Percentiles rank a stretch among this genome's conserved stretches.
Conservation (phyloP, 1,284 basidiomycete genomes). For the Afroboletus lepidellus region DNA sequence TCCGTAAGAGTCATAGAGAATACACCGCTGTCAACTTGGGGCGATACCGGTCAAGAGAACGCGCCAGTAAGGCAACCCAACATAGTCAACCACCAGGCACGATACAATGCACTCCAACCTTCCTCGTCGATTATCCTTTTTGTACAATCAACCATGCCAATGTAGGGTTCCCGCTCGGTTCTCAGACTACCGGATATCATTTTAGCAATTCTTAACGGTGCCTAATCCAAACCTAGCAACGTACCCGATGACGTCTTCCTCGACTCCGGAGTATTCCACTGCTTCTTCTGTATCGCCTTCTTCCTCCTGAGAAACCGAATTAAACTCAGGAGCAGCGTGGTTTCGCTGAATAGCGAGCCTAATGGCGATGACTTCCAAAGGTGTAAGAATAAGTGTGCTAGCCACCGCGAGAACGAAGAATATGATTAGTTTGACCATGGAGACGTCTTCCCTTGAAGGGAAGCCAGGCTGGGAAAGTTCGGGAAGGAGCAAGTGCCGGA, state of each 20-base stretch:
- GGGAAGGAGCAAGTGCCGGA: slow-evolving; percentile 70
- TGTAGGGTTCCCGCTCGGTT: slow-evolving; percentile 84
- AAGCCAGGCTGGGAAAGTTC: slow-evolving; percentile 36
- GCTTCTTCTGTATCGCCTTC: slow-evolving; percentile 68
- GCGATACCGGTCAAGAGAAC: slow-evolving; percentile 40
- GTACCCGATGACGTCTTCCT: slow-evolving; percentile 87
- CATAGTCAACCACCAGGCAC: slow-evolving; percentile 87
- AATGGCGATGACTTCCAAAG: slow-evolving; percentile 81
- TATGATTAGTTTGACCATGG: slow-evolving; percentile 49
- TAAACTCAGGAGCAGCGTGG: slow-evolving; percentile 67
- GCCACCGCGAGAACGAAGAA: slow-evolving; percentile 62
- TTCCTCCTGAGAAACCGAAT: slow-evolving; percentile 69
- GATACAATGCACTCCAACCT: slow-evolving; percentile 73
- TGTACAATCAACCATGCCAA: slow-evolving; percentile 73
- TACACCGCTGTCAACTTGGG: not conserved
- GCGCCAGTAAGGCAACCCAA: slow-evolving; percentile 62
- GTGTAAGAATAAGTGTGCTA: slow-evolving; percentile 67
- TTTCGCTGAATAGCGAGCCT: slow-evolving; percentile 85
- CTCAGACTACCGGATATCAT: slow-evolving; percentile 50
- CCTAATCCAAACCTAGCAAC: not conserved
- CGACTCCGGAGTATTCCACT: slow-evolving; percentile 67
- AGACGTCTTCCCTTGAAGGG: slow-evolving; percentile 38
- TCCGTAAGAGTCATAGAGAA: not conserved
- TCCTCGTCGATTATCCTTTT: slow-evolving; percentile 84
- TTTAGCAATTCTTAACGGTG: not conserved